phyloP scores from a whole-genome alignment of 192 early-diverging fungal genomes.

The Gamsiella multidivaricata region DNA sequence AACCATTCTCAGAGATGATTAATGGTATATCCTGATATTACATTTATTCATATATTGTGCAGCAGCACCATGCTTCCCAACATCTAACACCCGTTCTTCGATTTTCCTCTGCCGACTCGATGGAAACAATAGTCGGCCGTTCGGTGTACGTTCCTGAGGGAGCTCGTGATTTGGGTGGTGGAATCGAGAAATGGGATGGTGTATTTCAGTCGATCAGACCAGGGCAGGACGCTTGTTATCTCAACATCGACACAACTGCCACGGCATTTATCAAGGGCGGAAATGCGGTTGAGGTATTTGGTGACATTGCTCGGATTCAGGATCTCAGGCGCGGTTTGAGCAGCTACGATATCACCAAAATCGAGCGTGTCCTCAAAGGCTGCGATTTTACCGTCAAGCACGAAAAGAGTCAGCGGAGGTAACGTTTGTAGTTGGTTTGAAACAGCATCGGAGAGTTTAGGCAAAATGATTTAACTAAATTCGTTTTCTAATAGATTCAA shows the following conservation, averaged over 20 bases:
- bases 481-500: slow-evolving; percentile 2
- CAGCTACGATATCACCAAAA: neutral
- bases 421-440: slow-evolving; percentile 65
- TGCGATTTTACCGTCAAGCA: slow-evolving; percentile 58
- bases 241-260: slow-evolving; percentile 73
- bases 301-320: slow-evolving; percentile 22
- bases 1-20: slow-evolving; percentile 16
- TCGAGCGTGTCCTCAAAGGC: slow-evolving; percentile 49
- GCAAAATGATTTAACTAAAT: no score
- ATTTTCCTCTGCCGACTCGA: neutral
- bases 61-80: no score
- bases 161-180: slow-evolving; percentile 62
- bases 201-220: slow-evolving; percentile 87
- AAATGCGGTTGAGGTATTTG: slow-evolving; percentile 9
- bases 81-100: no score
- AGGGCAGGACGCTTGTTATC: slow-evolving; percentile 52
- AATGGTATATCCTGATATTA: neutral
- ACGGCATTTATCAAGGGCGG: slow-evolving; percentile 62
- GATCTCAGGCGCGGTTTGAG: slow-evolving; percentile 22
- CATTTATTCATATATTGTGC: neutral
- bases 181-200: slow-evolving; percentile 90
- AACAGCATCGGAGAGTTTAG: slow-evolving; percentile 51
- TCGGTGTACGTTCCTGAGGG: slow-evolving; percentile 84
- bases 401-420: slow-evolving; percentile 55
- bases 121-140: slow-evolving; percentile 71